Evolutionary conservation across 495 filamentous ascomycete genomes (phyloP), one percentile per base, ranked within the genome.

Genomic region (Hyaloscypha variabilis): DNA sequence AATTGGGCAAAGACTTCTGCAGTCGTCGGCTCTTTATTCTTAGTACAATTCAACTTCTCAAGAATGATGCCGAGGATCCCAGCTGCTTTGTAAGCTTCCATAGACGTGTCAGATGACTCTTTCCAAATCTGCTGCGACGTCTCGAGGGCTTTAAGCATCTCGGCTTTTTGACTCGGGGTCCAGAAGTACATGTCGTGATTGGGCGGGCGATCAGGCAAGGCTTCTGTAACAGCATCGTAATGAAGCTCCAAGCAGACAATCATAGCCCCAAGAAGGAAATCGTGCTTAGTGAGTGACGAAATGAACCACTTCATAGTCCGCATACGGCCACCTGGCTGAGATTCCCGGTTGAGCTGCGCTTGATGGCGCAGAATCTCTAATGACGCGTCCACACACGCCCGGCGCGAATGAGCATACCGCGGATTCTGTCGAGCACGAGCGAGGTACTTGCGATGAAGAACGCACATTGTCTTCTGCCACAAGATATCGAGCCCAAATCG

Each of bases 211-310:
- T 67, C 66, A 29, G 60, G 8, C 25, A 67, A 34, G 3, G 68
- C 60, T 49, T 67, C 68, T 6, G 71, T 56, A 8, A 73, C 51
- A 13, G 64, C 46, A 62, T 85, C 82, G 67, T 78, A 81, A 64
- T 85, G 81, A 36, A 97, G 79, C 66, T 96, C 93, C 31, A 97
- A 79, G 68, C 88, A 89, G 23, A 98, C 83, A 62, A 97, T 87
- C 92, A 97, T 97, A 2, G 91, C 90, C 1, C 91, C 93, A 21
- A 96, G 87, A 17, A 97, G 77, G 69, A 94, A 96, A 69, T 98
- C 94, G 26, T 85, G 81, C 55, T 88, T 90, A 21, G 92, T 91
- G 4, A 96, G 83, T 0, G 90, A 90, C 2, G 82, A 80, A 21
- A 86, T 92, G 58, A 94, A 86, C 74, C 91, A 92, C 69, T 88